phyloP scores from a whole-genome alignment of 306 rosid species.

The Lupinus albus region DNA sequence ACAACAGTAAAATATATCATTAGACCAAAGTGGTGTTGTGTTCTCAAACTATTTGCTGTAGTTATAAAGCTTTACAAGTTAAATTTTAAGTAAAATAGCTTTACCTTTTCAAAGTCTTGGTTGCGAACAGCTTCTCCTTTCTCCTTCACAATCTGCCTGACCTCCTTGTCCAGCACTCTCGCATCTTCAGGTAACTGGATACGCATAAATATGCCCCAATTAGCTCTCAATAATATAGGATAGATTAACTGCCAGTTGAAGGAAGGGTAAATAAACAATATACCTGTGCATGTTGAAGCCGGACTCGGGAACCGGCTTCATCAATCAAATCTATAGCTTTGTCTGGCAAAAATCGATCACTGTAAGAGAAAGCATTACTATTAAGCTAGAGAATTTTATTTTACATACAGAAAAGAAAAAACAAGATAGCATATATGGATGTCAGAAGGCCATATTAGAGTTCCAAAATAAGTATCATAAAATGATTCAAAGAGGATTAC shows the following conservation, averaged over 20 bases:
- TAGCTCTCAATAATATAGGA: constrained; percentile 32
- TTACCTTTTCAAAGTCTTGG: constrained; percentile 96
- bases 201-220: constrained; percentile 22
- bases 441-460: neutral
- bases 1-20: neutral
- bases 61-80: neutral
- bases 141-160: constrained; percentile 88
- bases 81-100: constrained; percentile 4
- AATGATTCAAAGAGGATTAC: neutral
- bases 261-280: constrained; percentile 2
- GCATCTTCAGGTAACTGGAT: constrained; percentile 93
- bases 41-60: neutral
- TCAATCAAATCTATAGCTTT: constrained; percentile 95
- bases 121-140: constrained; percentile 87
- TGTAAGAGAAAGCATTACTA: constrained; percentile 40
- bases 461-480: constrained; percentile 24
- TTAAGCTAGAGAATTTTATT: constrained; percentile 18
- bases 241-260: constrained; percentile 4
- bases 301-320: constrained; percentile 95
- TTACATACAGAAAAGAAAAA: neutral
- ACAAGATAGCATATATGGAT: neutral
- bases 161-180: constrained; percentile 81
- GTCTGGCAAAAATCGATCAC: constrained; percentile 95
- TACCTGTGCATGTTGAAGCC: constrained; percentile 95
- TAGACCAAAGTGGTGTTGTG: neutral